Percentiles rank a stretch among this genome's conserved stretches.
Evolutionary conservation across 2,329 filamentous ascomycete genomes (phyloP).

Genomic region (Penicillium vulpinum): DNA sequence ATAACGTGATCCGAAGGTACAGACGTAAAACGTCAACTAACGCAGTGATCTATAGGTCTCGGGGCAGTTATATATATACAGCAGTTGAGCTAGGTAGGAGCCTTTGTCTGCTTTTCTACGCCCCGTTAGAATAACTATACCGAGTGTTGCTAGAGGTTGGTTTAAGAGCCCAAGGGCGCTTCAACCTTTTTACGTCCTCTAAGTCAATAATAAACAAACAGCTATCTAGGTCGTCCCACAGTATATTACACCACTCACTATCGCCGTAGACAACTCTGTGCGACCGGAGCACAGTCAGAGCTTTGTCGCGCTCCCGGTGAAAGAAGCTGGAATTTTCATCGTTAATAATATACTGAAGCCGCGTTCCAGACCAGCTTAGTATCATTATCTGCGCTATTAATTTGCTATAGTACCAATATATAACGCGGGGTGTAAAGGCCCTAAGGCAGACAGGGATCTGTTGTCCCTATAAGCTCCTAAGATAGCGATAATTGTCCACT

Average conservation of each 20-base stretch:
- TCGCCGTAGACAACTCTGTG: constrained; percentile 21
- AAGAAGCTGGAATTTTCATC: constrained; percentile 7
- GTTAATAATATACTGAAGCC: constrained; percentile 8
- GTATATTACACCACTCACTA: constrained; percentile 29
- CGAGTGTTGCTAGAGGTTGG: constrained; percentile 14
- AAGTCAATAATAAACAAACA: constrained; percentile 27
- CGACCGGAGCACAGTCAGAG: constrained; percentile 15
- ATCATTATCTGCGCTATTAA: constrained; percentile 23
- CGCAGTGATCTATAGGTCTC: no score
- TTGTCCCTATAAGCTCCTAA: constrained; percentile 24
- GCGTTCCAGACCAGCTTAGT: constrained; percentile 16
- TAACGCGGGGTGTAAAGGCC: constrained; percentile 17
- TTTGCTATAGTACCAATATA: constrained; percentile 28
- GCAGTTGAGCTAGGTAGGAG: no score
- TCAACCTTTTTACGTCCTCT: constrained; percentile 25
- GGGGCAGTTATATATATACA: no score
- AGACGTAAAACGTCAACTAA: no score
- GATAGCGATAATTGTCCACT: constrained; percentile 25
- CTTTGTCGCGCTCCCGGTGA: constrained; percentile 16
- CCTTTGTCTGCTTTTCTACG: no score
- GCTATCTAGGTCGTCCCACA: constrained; percentile 21
- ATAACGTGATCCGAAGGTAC: no score
- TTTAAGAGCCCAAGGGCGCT: constrained; percentile 18
- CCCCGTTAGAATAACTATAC: neutral
- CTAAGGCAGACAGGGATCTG: constrained; percentile 29